Base-by-base conservation (phyloP, 2,329 filamentous ascomycete genomes). In the Penicillium corylophilum region DNA sequence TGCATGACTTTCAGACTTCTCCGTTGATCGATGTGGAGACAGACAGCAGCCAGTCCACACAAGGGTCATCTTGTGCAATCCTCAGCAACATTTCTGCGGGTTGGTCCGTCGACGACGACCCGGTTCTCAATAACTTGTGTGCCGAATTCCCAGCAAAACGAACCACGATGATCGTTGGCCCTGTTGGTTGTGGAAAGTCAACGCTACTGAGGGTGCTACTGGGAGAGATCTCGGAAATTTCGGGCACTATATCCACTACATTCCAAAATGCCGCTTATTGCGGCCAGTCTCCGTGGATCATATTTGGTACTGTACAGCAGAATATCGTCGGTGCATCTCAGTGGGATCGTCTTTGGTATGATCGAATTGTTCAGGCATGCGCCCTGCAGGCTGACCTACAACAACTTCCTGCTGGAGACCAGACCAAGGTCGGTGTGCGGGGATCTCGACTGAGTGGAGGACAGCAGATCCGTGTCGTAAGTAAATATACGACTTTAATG, bases 391-490 rank as follows among this genome's bases (percentile, higher is more conserved):
- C 41, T n/a, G 56, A 58, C 28, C 38, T 58, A 18, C 48, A 48
- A 38, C 56, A 58, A 33, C 48, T 56, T 46, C 48, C 56, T 3
- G 16, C 22, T 8, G 63, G 66, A 3, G 63, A 67, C 45, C 46
- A 58, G 20, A 64, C 64, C 1, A 57, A 50, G 16, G 53, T 64
- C n/a, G 64, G 64, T 7, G 55, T 54, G 40, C 58, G 49, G 24
- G 54, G 57, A 29, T 55, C 54, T 26, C 36, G 50, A 22, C 47
- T 64, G 6, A 57, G 55, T 46, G 55, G 57, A 35, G 56, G 59
- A 15, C 56, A 62, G 40, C 47, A 59, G 42, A 55, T 61, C 36
- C 53, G 58, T 8, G 54, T 75, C 68, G 56, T 59, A 48, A 38
- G 49, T 40, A 26, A 46, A 16, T 15, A 0, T 36, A n/a, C 15